A percentile compares a stretch with the other conserved stretches of the same genome.
phyloP scores from a whole-genome alignment of 805 yeast species.

The Metschnikowia aberdeeniae region DNA sequence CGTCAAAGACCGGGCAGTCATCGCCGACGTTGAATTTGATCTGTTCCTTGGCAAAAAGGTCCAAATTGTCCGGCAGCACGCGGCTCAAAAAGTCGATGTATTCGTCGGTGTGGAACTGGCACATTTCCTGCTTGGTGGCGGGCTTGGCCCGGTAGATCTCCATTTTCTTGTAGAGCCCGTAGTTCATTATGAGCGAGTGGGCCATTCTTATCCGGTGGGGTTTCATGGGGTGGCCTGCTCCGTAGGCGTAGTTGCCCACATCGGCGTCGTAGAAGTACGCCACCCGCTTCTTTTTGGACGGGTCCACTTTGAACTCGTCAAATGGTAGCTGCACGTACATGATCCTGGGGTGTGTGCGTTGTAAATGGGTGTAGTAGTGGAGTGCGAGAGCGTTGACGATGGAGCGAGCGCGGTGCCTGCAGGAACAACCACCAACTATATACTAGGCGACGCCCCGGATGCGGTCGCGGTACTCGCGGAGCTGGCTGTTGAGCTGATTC shows the following conservation, averaged over 20 bases:
- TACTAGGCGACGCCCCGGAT: conserved; percentile 8
- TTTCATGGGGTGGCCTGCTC: conserved; percentile 98
- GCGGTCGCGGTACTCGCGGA: conserved; percentile 20
- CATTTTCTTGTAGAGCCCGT: conserved; percentile 94
- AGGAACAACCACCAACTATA: neutral
- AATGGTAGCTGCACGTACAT: conserved; percentile 44
- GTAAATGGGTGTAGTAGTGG: neutral
- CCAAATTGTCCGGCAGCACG: conserved; percentile 89
- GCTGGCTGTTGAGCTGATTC: conserved; percentile 41
- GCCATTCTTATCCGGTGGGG: conserved; percentile 99
- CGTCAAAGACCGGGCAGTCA: conserved; percentile 75
- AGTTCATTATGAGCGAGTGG: conserved; percentile 93
- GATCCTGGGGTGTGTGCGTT: neutral
- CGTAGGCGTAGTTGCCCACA: conserved; percentile 96
- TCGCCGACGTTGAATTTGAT: conserved; percentile 94
- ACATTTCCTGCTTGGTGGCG: conserved; percentile 96
- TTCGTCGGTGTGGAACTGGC: conserved; percentile 97
- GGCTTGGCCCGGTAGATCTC: conserved; percentile 96
- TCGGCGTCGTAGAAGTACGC: conserved; percentile 59
- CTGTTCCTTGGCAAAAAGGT: conserved; percentile 81
- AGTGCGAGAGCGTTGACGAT: neutral
- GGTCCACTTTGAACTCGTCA: conserved; percentile 42
- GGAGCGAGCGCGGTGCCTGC: neutral
- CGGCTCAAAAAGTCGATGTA: conserved; percentile 88
- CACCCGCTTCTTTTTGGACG: conserved; percentile 38